Conservation (phyloP, 768 basidiomycete species). For the Cubamyces lactineus region DNA sequence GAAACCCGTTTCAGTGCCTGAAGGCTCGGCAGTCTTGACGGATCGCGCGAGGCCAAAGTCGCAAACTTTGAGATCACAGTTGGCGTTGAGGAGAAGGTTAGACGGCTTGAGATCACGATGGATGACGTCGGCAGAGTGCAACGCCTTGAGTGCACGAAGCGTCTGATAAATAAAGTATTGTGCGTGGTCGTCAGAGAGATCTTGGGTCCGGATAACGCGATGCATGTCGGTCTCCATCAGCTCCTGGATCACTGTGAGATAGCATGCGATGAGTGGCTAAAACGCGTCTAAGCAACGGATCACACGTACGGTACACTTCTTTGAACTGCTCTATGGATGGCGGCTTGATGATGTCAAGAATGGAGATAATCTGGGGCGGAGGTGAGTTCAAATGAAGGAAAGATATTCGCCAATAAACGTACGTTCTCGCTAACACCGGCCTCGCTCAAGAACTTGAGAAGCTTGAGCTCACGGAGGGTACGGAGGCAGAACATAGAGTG, state of each 20-base stretch:
- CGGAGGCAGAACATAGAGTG: constrained; percentile 91
- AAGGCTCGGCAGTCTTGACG: constrained; percentile 82
- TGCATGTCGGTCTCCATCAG: constrained; percentile 98
- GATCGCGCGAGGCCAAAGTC: constrained; percentile 96
- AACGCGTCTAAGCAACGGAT: constrained; percentile 5
- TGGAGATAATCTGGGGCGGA: constrained; percentile 76
- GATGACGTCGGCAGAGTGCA: constrained; percentile 96
- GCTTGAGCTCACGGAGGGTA: constrained; percentile 60
- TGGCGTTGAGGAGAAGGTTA: constrained; percentile 95
- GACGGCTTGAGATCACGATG: constrained; percentile 97
- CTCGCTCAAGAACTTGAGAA: constrained; percentile 80
- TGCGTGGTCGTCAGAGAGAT: constrained; percentile 93
- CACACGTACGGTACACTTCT: constrained; percentile 73
- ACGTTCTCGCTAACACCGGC: constrained; percentile 91
- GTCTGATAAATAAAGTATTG: constrained; percentile 96
- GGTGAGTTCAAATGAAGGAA: background rate
- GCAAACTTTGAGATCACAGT: constrained; percentile 93
- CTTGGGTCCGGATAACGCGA: constrained; percentile 93
- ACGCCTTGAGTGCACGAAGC: constrained; percentile 90
- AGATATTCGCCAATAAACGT: background rate
- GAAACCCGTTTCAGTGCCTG: constrained; percentile 68
- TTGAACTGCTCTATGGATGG: constrained; percentile 80
- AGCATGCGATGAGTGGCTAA: constrained; percentile 3
- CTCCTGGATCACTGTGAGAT: constrained; percentile 76
- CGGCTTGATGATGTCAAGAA: constrained; percentile 87